Evolutionary conservation across 164 flowering plant species (phyloP), one percentile per base, ranked within the genome.

Genomic region (Umbellularia californica): DNA sequence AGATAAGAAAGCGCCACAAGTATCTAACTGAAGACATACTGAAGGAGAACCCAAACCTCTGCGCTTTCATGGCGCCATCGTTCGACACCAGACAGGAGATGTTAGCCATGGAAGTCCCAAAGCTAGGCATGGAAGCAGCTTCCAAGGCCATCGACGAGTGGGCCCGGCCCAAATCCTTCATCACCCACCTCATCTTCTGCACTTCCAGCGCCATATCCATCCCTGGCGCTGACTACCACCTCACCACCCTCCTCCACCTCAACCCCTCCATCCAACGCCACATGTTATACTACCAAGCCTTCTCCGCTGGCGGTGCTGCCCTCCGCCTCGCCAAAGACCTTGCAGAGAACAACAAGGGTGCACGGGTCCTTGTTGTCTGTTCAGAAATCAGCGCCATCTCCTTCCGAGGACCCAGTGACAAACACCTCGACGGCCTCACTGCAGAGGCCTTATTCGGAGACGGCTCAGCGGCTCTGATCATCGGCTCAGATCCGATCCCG

Each of bases 321-420:
- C 65, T 71, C 22, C 73, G 73, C 47, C 73, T 71, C 3, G 73
- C 65, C 17, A 71, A 71, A 15, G 65, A 71, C 23, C 9, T 71
- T 2, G 73, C 73, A 27, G 73, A 71, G 47, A 71, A 71, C 50
- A 71, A 71, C 65, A 33, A 12, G 12, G 73, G 73, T 3, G 65
- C 73, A 22, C 73, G 73, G 15, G 65, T 71, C 47, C 73, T 71
- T 3, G 25, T 27, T 22, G 50, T 71, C 47, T 55, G 73, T 27
- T 71, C 73, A 20, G 73, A 71, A 23, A 28, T 58, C 64, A 55
- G 47, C 20, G 64, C 73, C 47, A n/a, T 19, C 50, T 33, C 27
- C 23, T 71, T 71, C 23, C 73, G 73, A 6, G 73, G 73, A n/a
- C 73, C 73, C 11, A 41, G 47, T 41, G 47, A 41, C 47, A 41